A percentile compares a stretch with the other conserved stretches of the same genome.
phyloP scores from a whole-genome alignment of 768 basidiomycete species.

The Russula compacta region DNA sequence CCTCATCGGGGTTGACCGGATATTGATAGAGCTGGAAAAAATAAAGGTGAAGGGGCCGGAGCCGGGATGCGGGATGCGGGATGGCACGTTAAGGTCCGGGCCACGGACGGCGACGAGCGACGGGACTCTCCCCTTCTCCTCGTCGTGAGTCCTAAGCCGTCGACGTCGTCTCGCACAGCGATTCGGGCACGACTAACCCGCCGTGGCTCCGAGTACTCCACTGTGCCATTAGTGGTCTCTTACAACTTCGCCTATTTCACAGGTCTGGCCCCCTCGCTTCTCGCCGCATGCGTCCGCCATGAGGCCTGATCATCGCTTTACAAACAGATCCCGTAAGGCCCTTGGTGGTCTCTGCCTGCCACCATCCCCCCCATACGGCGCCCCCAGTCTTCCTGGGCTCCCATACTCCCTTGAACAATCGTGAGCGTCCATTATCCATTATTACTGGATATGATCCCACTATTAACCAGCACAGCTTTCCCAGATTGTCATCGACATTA shows the following conservation, averaged over 20 bases:
- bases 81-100: not conserved
- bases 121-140: not conserved
- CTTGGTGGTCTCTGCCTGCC: slow-evolving; percentile 7
- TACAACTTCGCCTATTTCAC: slow-evolving; percentile 3
- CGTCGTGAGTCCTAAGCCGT: not conserved
- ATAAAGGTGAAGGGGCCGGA: no score
- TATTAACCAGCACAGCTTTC: not conserved
- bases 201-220: not conserved
- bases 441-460: not conserved
- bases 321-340: slow-evolving; percentile 12
- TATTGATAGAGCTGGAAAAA: slow-evolving; percentile 16
- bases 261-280: slow-evolving; percentile 19
- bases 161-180: not conserved
- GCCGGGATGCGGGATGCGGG: no score
- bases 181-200: not conserved
- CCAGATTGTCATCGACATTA: slow-evolving; percentile 9
- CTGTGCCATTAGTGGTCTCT: not conserved
- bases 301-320: slow-evolving; percentile 18
- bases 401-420: slow-evolving; percentile 2
- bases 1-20: not conserved
- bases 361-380: slow-evolving; percentile 9
- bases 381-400: slow-evolving; percentile 6
- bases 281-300: slow-evolving; percentile 18
- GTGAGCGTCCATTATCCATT: not conserved
- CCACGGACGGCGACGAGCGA: not conserved